Conservation (phyloP, 2,329 filamentous ascomycete genomes). For the Macroventuria anomochaeta region DNA sequence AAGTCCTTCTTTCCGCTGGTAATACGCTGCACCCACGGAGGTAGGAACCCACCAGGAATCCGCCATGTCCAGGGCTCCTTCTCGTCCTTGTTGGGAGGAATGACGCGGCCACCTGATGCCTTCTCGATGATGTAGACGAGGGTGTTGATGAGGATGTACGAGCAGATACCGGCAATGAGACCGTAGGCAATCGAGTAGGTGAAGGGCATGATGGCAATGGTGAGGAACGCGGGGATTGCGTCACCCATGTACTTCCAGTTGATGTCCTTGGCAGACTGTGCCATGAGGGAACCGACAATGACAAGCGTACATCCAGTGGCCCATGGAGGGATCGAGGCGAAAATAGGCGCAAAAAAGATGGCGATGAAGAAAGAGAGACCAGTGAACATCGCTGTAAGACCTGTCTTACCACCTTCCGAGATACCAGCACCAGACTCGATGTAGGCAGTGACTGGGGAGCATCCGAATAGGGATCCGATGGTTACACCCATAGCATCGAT, state of each 20-base stretch:
- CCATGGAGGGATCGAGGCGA: constrained; percentile 88
- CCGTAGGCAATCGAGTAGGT: constrained; percentile 89
- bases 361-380: constrained; percentile 80
- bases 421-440: constrained; percentile 91
- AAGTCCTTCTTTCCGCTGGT: constrained; percentile 74
- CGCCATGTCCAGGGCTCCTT: constrained; percentile 84
- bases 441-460: constrained; percentile 83
- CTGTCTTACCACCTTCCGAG: constrained; percentile 83
- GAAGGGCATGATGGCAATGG: constrained; percentile 86
- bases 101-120: constrained; percentile 70
- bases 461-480: constrained; percentile 78
- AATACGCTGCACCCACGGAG: constrained; percentile 73
- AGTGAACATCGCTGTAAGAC: constrained; percentile 79
- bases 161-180: constrained; percentile 78
- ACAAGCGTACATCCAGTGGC: constrained; percentile 88
- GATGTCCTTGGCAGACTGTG: constrained; percentile 76
- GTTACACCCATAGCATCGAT: constrained; percentile 83
- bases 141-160: constrained; percentile 78
- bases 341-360: constrained; percentile 89
- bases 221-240: constrained; percentile 82
- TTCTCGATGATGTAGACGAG: constrained; percentile 72
- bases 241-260: constrained; percentile 87
- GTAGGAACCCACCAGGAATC: constrained; percentile 75
- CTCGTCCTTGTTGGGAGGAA: constrained; percentile 75
- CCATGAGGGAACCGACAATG: constrained; percentile 89